These are phyloP conservation scores for Magnaporthiopsis incrustans DNA, from an alignment of 2,329 filamentous ascomycete species.

Conservation along the genomic window DNA sequence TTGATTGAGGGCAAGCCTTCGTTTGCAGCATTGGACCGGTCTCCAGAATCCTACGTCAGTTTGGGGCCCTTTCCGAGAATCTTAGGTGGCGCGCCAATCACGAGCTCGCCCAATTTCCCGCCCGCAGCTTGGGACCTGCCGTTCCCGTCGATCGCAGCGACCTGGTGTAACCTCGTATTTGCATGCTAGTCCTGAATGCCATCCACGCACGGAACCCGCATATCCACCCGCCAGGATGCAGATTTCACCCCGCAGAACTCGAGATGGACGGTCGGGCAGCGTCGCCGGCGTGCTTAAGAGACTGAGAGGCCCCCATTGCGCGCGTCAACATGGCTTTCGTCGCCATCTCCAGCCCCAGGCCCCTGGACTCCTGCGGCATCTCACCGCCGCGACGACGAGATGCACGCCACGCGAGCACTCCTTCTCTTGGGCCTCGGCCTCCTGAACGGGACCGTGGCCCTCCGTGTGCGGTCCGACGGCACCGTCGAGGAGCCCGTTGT, in stretches of 20 bases:
- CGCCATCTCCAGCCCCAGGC: neutral
- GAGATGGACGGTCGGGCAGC: neutral
- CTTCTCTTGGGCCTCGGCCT: neutral
- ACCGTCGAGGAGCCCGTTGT: neutral
- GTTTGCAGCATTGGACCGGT: too few relatives aligned
- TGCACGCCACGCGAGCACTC: neutral
- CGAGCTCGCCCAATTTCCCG: neutral
- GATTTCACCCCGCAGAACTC: too few relatives aligned
- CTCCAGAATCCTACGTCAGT: too few relatives aligned
- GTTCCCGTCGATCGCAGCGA: neutral
- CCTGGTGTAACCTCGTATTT: neutral
- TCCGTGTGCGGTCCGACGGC: neutral
- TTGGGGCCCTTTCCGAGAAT: too few relatives aligned
- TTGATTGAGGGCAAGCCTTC: too few relatives aligned
- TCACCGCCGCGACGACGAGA: neutral
- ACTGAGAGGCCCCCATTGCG: neutral
- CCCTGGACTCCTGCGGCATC: neutral
- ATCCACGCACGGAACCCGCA: too few relatives aligned
- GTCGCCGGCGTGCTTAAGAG: neutral
- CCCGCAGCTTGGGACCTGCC: neutral
- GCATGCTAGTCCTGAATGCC: neutral
- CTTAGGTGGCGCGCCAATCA: neutral
- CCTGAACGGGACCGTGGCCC: neutral
- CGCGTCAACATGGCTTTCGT: neutral
- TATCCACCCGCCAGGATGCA: neutral